A percentile compares a stretch with the other conserved stretches of the same genome.
These are phyloP conservation scores for Pseudogymnoascus sp. DNA, from an alignment of 2,329 filamentous ascomycete genomes.

Conservation along the genomic window DNA sequence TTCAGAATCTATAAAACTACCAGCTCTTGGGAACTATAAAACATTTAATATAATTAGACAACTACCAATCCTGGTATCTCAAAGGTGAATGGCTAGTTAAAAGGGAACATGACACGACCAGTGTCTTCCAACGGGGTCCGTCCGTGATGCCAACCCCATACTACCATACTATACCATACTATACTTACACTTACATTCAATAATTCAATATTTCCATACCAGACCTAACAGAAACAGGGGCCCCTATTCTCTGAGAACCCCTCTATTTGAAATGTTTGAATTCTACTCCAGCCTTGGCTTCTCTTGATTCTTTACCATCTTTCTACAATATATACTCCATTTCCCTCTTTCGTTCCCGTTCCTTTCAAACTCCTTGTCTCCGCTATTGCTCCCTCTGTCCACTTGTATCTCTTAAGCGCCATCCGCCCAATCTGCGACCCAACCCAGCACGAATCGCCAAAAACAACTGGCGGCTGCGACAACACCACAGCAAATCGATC, in stretches of 20 bases:
- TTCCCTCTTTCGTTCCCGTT: not conserved
- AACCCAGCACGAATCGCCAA: constrained; percentile 3
- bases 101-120: not conserved
- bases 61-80: not conserved
- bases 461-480: not conserved
- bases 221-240: not conserved
- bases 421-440: constrained; percentile 9
- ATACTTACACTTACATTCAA: not conserved
- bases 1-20: not conserved
- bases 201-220: not conserved
- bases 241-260: not conserved
- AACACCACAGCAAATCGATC: constrained; percentile 47
- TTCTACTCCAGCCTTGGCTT: not conserved
- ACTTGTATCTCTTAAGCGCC: constrained; percentile 7
- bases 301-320: not conserved
- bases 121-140: not conserved
- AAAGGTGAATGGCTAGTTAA: not conserved
- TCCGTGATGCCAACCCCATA: not conserved
- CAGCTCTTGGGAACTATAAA: not conserved
- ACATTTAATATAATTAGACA: not conserved
- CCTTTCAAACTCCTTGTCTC: not conserved
- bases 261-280: not conserved
- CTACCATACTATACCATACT: not conserved
- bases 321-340: not conserved
- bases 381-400: not conserved